These are phyloP conservation scores for Phytophthora multivora DNA, from an alignment of 352 stramenopile species.

Conservation along the genomic window DNA sequence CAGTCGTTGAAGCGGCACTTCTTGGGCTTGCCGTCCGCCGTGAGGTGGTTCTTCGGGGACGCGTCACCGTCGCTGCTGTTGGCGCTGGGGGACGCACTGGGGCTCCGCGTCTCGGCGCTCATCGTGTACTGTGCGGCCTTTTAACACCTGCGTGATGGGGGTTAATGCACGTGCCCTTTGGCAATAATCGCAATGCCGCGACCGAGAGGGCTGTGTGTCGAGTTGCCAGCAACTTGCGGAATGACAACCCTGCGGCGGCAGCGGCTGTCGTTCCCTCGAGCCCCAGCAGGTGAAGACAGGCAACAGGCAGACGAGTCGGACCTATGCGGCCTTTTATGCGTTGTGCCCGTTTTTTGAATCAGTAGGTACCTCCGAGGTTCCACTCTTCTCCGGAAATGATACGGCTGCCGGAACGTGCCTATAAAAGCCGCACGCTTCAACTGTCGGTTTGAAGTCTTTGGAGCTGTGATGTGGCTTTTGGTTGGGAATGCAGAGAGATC, in stretches of 20 bases:
- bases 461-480: neutral
- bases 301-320: slow-evolving; percentile 22
- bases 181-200: slow-evolving; percentile 32
- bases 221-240: slow-evolving; percentile 60
- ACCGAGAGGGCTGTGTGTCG: slow-evolving; percentile 34
- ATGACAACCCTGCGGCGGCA: slow-evolving; percentile 47
- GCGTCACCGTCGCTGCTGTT: slow-evolving; percentile 28
- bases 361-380: slow-evolving; percentile 22
- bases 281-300: slow-evolving; percentile 20
- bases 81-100: slow-evolving; percentile 32
- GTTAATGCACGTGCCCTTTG: too few relatives aligned
- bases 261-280: slow-evolving; percentile 50
- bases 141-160: slow-evolving; percentile 13
- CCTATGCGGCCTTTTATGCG: slow-evolving; percentile 6
- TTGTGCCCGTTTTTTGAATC: slow-evolving; percentile 18
- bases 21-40: slow-evolving; percentile 40
- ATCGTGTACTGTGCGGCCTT: slow-evolving; percentile 15
- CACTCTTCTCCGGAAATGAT: slow-evolving; percentile 25
- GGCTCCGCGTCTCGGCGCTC: slow-evolving; percentile 36
- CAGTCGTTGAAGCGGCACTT: slow-evolving; percentile 87
- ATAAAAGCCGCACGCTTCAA: neutral
- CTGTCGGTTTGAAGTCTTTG: neutral
- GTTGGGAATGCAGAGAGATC: too few relatives aligned
- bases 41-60: slow-evolving; percentile 20
- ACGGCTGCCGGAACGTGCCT: slow-evolving; percentile 17